These are phyloP conservation scores for Sarocladiaceae sp. DNA, from an alignment of 2,329 filamentous ascomycete genomes.

Conservation along the genomic window DNA sequence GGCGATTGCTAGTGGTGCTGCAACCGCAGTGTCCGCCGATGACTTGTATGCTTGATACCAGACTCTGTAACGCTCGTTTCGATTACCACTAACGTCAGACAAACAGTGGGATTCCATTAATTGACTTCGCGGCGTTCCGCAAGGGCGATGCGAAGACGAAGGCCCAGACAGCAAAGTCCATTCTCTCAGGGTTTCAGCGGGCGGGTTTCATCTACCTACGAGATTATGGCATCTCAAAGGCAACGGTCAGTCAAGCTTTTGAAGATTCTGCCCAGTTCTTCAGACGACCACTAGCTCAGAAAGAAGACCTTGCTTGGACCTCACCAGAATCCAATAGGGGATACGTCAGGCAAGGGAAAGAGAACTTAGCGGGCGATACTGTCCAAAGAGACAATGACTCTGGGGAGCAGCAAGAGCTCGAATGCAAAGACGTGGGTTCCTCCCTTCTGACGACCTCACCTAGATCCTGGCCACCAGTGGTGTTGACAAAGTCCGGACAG, in stretches of 20 bases:
- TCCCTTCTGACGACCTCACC: too few species aligned
- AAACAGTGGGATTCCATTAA: not conserved
- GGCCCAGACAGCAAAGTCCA: slow-evolving; percentile 1
- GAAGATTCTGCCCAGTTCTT: not conserved
- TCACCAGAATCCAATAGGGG: slow-evolving; percentile 10
- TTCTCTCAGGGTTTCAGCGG: slow-evolving; percentile 10
- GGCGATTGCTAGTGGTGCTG: not conserved
- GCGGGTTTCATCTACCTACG: slow-evolving; percentile 12
- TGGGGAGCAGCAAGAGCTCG: not conserved
- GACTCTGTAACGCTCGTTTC: not conserved
- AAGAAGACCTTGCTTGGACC: slow-evolving; percentile 9
- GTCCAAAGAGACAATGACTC: not conserved
- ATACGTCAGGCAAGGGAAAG: slow-evolving; percentile 6
- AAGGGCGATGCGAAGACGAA: not conserved
- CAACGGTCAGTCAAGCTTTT: not conserved
- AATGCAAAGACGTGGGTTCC: not conserved
- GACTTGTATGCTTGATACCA: not conserved
- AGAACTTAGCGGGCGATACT: slow-evolving; percentile 5
- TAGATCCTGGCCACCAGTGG: too few species aligned
- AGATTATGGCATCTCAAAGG: slow-evolving; percentile 9
- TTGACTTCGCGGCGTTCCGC: not conserved
- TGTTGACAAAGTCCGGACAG: not conserved
- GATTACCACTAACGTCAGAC: not conserved
- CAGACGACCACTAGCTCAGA: not conserved
- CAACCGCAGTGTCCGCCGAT: not conserved